A percentile compares a stretch with the other conserved stretches of the same genome.
phyloP scores from a whole-genome alignment of 2,329 filamentous ascomycete genomes.

The Cladosporium sp. region DNA sequence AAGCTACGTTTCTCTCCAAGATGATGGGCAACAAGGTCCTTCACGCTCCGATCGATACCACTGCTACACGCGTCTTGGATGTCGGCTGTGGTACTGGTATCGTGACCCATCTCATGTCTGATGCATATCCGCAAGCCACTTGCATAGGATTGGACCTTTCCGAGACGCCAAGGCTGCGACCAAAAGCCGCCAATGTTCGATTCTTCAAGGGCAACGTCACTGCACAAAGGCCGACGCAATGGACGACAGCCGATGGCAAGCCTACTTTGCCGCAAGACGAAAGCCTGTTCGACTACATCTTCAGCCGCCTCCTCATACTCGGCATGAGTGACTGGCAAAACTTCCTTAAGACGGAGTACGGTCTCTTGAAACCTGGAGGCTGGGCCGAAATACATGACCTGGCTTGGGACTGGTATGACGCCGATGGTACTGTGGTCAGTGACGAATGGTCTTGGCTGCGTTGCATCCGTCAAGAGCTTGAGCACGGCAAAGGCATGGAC shows the following conservation, averaged over 20 bases:
- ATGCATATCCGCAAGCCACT: conserved; percentile 27
- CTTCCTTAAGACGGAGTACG: conserved; percentile 17
- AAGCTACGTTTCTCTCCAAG: conserved; percentile 22
- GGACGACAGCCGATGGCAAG: neutral
- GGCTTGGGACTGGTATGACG: conserved; percentile 20
- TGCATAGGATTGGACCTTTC: conserved; percentile 38
- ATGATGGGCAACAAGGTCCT: conserved; percentile 27
- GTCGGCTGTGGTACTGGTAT: conserved; percentile 33
- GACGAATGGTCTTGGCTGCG: conserved; percentile 22
- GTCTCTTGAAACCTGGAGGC: conserved; percentile 22
- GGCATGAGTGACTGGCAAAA: conserved; percentile 24
- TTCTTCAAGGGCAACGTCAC: neutral
- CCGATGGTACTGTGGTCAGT: conserved; percentile 18
- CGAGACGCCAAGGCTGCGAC: neutral
- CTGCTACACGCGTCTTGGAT: conserved; percentile 20
- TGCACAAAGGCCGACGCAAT: neutral
- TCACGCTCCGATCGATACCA: conserved; percentile 24
- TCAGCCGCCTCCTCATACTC: conserved; percentile 23
- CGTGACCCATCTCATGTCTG: conserved; percentile 29
- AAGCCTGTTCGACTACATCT: conserved; percentile 22
- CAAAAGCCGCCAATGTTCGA: neutral
- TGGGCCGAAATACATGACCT: conserved; percentile 28
- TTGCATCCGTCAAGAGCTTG: neutral
- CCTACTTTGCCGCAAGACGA: neutral
- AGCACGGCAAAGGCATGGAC: conserved; percentile 19